Conservation (phyloP, 108 stramenopile genomes). For the Cyclotella sp. region DNA sequence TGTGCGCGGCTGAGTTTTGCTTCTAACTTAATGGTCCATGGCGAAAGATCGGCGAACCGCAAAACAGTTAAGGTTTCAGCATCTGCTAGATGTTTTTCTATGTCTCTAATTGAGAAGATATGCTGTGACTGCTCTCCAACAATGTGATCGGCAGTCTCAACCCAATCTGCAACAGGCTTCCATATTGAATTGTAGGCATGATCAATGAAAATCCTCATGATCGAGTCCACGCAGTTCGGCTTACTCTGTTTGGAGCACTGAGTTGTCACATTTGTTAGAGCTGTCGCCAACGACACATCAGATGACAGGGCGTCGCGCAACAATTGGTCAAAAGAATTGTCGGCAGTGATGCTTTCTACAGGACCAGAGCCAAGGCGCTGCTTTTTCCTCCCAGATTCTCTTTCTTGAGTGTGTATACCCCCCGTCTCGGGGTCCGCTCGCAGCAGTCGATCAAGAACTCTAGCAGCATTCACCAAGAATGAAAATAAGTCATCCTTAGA, state of each 20-base stretch:
- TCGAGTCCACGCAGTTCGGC: conserved; percentile 8
- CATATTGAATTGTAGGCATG: conserved; percentile 17
- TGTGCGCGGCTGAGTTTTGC: conserved; percentile 54
- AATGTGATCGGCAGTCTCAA: conserved; percentile 42
- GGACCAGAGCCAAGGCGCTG: background rate
- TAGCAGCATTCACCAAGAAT: conserved; percentile 41
- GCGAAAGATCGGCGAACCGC: conserved; percentile 49
- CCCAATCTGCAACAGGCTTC: conserved; percentile 44
- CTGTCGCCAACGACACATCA: conserved; percentile 21
- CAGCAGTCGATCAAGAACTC: conserved; percentile 28
- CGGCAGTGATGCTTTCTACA: background rate
- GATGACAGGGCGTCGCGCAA: conserved; percentile 20
- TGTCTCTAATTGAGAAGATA: conserved; percentile 51
- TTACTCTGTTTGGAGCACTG: background rate
- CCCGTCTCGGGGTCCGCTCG: conserved; percentile 14
- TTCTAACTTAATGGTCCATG: conserved; percentile 33
- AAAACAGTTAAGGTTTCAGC: conserved; percentile 41
- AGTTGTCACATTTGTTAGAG: conserved; percentile 21
- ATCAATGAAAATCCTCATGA: conserved; percentile 6
- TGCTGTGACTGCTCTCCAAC: conserved; percentile 16
- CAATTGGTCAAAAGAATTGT: conserved; percentile 15
- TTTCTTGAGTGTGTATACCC: background rate
- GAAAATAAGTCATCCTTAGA: conserved; percentile 33
- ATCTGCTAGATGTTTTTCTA: conserved; percentile 47
- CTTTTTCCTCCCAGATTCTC: background rate